Percentiles rank a stretch among this genome's conserved stretches.
These are phyloP conservation scores for Ceratocystis papillata DNA, from an alignment of 2,329 filamentous ascomycete genomes.

Conservation along the genomic window DNA sequence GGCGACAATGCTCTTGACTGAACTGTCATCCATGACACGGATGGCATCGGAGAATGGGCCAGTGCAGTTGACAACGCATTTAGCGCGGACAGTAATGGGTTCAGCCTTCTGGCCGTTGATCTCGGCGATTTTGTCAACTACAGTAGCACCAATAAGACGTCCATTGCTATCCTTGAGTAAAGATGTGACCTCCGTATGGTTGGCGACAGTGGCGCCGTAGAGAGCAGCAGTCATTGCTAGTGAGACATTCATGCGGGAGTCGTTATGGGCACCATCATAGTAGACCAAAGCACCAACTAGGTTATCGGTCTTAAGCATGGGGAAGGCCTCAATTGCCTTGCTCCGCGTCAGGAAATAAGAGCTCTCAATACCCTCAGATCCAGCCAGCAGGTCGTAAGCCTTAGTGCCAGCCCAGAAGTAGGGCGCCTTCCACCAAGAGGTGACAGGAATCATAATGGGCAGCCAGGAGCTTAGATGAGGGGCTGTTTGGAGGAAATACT, in stretches of 20 bases:
- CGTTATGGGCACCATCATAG: constrained; percentile 86
- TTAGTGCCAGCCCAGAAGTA: constrained; percentile 73
- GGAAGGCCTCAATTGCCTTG: constrained; percentile 77
- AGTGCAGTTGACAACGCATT: constrained; percentile 78
- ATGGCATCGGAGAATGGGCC: constrained; percentile 81
- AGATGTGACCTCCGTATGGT: constrained; percentile 69
- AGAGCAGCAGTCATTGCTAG: constrained; percentile 80
- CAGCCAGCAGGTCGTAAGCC: constrained; percentile 74
- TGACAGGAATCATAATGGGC: constrained; percentile 64
- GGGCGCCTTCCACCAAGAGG: constrained; percentile 66
- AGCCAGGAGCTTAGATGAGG: constrained; percentile 64
- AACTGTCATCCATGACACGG: constrained; percentile 69
- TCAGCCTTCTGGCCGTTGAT: constrained; percentile 48
- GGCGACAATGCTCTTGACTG: constrained; percentile 65
- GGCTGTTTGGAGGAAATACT: constrained; percentile 64
- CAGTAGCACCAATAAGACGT: constrained; percentile 59
- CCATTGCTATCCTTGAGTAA: constrained; percentile 65
- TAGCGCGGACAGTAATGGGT: constrained; percentile 63
- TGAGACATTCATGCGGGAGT: constrained; percentile 85
- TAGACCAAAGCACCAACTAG: constrained; percentile 76
- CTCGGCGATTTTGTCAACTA: constrained; percentile 59
- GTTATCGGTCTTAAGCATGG: constrained; percentile 72
- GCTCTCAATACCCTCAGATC: constrained; percentile 76
- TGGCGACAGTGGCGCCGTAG: constrained; percentile 72
- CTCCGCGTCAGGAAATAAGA: constrained; percentile 81